Base-by-base conservation (phyloP, 2,329 filamentous ascomycete genomes). In the Alternaria sp. region DNA sequence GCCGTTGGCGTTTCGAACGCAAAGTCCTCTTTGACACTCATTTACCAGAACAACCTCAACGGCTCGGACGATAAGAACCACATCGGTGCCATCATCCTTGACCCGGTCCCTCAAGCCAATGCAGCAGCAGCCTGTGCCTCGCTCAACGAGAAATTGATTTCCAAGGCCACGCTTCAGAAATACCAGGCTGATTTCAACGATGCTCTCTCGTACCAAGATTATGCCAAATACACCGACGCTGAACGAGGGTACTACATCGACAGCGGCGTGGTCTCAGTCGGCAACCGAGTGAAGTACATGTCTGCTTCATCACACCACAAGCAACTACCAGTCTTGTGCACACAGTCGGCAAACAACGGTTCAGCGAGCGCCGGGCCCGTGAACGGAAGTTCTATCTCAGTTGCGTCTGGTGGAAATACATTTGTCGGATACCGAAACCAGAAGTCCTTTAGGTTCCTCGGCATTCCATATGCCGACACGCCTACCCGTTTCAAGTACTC, bases 1-100 rank as follows among this genome's bases (percentile, higher is more conserved):
- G 37, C 64, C 2, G 54, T 64, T 4, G 41, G 51, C 44, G 64
- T 67, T 2, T 71, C 74, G 2, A 78, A 78, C 41, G 71, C 71
- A 3, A 68, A 80, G 23, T 83, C 81, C 1, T 86, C 84, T 1
- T 69, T 87, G 57, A 85, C 84, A 0, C 75, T 87, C 7, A 71
- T 87, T 9, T 87, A 84, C 63, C 85, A 87, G 69, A 87, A 87
- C 74, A 87, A 87, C 44, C 76, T 87, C 23, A 87, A 87, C 69
- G 79, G 76, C 8, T 83, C 84, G 0, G 85, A 87, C 64, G 84
- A 87, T 73, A 77, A 72, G 25, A 86, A 87, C 64, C 85, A 87
- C 68, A 76, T 85, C 18, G 82, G 84, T 11, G 85, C 85, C 4
- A 81, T 87, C 46, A 73, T 87, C 8, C 75, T 87, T 45, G 85